Conservation (phyloP, 2,329 filamentous ascomycete genomes). For the Epichloe sibirici region DNA sequence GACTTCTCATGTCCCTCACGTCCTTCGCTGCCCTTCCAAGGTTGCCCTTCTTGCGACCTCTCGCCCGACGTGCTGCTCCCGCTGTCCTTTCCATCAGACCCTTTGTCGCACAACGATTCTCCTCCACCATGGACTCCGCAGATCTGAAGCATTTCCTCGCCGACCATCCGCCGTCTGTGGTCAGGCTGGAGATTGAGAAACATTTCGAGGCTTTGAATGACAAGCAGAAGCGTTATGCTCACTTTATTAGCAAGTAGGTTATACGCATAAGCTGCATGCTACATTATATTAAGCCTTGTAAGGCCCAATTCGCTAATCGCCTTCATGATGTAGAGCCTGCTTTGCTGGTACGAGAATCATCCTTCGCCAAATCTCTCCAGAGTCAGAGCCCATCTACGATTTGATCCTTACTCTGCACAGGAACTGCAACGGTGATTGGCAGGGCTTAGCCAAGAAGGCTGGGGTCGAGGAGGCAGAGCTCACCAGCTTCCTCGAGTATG, state of each 20-base stretch:
- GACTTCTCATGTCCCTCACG: constrained; percentile 20
- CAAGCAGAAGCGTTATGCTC: constrained; percentile 79
- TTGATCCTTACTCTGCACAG: constrained; percentile 64
- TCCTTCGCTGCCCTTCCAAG: constrained; percentile 23
- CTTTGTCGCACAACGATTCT: constrained; percentile 5
- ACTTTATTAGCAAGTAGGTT: constrained; percentile 68
- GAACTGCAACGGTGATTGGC: constrained; percentile 57
- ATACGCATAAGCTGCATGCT: neutral
- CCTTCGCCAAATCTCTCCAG: constrained; percentile 70
- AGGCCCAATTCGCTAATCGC: neutral
- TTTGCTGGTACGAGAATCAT: constrained; percentile 68
- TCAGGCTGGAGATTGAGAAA: constrained; percentile 78
- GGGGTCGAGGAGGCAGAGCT: constrained; percentile 52
- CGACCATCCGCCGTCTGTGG: constrained; percentile 79
- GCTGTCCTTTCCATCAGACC: neutral
- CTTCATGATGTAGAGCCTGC: constrained; percentile 44
- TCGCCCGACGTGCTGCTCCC: constrained; percentile 9
- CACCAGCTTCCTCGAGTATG: constrained; percentile 61
- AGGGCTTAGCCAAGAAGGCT: constrained; percentile 49
- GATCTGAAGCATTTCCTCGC: constrained; percentile 71
- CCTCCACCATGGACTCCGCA: constrained; percentile 41
- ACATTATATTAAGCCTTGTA: neutral
- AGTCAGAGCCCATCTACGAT: constrained; percentile 71
- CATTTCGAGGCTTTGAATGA: constrained; percentile 73
- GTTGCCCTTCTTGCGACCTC: constrained; percentile 20